Conservation (phyloP, 345 rosid species). For the Jatropha curcas region DNA sequence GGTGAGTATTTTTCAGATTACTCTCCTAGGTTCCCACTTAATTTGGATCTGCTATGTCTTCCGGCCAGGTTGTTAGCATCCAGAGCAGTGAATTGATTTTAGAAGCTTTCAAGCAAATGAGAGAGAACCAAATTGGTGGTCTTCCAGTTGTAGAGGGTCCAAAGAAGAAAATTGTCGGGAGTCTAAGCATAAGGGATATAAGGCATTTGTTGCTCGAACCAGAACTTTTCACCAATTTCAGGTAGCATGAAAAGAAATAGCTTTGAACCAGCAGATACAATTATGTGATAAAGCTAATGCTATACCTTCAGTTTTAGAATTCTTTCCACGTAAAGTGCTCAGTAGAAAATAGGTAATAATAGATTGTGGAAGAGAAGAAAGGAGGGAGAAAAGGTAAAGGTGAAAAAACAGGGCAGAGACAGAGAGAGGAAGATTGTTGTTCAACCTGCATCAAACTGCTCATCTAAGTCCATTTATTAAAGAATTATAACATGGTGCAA, state of each 20-base stretch:
- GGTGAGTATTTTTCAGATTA: conserved; percentile 35
- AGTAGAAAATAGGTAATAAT: not conserved
- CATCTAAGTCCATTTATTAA: not conserved
- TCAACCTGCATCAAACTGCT: not conserved
- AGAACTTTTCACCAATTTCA: conserved; percentile 74
- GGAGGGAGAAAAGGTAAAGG: not conserved
- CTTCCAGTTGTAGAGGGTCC: conserved; percentile 66
- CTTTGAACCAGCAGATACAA: not conserved
- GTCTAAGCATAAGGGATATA: conserved; percentile 60
- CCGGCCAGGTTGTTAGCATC: conserved; percentile 59
- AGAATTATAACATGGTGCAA: not conserved
- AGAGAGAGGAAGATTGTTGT: not conserved
- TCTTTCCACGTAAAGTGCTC: not conserved
- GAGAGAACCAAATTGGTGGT: conserved; percentile 73
- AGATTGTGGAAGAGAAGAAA: not conserved
- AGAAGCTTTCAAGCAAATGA: conserved; percentile 86
- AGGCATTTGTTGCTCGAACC: conserved; percentile 74
- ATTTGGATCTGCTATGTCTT: not conserved
- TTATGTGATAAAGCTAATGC: not conserved
- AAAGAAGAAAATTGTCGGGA: conserved; percentile 45
- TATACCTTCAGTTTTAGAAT: not conserved
- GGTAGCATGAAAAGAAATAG: conserved; percentile 37
- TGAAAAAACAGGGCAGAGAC: not conserved
- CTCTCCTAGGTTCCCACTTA: not conserved
- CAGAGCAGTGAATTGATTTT: conserved; percentile 62